Evolutionary conservation across 1,284 basidiomycete genomes (phyloP), one percentile per base, ranked within the genome.

Genomic region (Ustilago sp.): DNA sequence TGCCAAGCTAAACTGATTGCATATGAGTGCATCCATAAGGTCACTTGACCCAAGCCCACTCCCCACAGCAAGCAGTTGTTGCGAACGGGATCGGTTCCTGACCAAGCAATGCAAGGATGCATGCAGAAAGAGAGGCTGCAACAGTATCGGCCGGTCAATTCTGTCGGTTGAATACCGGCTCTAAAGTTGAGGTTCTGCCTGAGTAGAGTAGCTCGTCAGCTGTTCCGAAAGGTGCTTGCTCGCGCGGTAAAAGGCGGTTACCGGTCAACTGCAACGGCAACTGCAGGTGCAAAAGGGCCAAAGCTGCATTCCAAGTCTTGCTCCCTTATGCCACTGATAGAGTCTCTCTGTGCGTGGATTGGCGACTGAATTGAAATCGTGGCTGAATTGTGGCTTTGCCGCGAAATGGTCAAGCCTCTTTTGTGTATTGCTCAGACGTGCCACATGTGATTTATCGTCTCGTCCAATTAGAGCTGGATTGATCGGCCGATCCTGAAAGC

Each of bases 371-470:
- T 39, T 55, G 53, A 55, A 38, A 39, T 9, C 23, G 54, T 43
- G 54, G 36, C 54, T 43, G 54, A 50, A 50, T 12, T 1, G 48
- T 50, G 48, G 48, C 48, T 50, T 28, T 50, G 23, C 28, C 48
- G 28, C 15, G 7, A 17, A 13, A 28, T 28, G 23, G 23, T 7
- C 43, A 19, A 45, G 43, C 43, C 43, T 45, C 19, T 8, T 45
- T 19, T 15, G n/a, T 19, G 23, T 45, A 8, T n/a, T 35, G 32
- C 51, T 53, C 8, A 28, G 45, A 17, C 17, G 9, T 28, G 45
- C 23, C 23, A 28, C 23, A 47, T 51, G 50, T 28, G 11, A 50
- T 11, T 32, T 15, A 5, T 50, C 7, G n/a, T 39, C 15, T 39
- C 19, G 2, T 28, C 19, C 38, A 56, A 41, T 28, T 23, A 56